Conservation (phyloP, 2,329 filamentous ascomycete genomes). For the Mycocentrospora acerina region DNA sequence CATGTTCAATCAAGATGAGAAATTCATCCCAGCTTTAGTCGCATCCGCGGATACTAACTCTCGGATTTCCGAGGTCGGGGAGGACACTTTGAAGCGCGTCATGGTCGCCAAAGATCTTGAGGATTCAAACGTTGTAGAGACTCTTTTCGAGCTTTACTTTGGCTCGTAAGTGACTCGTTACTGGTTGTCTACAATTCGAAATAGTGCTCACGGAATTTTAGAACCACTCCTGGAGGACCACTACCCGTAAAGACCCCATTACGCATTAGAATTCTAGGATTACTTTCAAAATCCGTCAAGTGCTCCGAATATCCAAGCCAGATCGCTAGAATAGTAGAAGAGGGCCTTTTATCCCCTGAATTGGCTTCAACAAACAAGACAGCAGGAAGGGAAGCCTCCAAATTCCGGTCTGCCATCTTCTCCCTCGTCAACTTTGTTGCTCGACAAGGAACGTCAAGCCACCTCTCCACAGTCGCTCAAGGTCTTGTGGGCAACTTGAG, state of each 20-base stretch:
- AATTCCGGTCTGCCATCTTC: conserved; percentile 80
- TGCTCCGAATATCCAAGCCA: conserved; percentile 70
- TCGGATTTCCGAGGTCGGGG: conserved; percentile 77
- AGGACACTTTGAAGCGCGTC: conserved; percentile 83
- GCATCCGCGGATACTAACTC: conserved; percentile 82
- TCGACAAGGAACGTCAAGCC: conserved; percentile 63
- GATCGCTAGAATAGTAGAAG: conserved; percentile 69
- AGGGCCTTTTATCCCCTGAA: conserved; percentile 58
- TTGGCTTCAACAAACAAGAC: conserved; percentile 39
- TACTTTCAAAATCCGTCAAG: conserved; percentile 74
- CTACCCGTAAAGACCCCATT: conserved; percentile 63
- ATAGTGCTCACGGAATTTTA: conserved; percentile 6
- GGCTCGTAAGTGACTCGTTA: conserved; percentile 42
- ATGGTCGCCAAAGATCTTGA: conserved; percentile 70
- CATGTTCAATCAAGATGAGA: conserved; percentile 79
- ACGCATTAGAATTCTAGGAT: conserved; percentile 71
- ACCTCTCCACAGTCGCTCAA: conserved; percentile 66
- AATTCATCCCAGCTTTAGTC: conserved; percentile 80
- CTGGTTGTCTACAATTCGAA: not conserved
- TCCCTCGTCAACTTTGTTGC: conserved; percentile 86
- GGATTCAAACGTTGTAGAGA: conserved; percentile 60
- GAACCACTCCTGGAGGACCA: conserved; percentile 42
- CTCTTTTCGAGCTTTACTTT: conserved; percentile 73
- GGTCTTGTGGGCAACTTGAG: conserved; percentile 69
- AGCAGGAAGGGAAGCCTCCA: conserved; percentile 71